Conservation (phyloP, 805 yeast genomes). For the Candida ascalaphidarum region DNA sequence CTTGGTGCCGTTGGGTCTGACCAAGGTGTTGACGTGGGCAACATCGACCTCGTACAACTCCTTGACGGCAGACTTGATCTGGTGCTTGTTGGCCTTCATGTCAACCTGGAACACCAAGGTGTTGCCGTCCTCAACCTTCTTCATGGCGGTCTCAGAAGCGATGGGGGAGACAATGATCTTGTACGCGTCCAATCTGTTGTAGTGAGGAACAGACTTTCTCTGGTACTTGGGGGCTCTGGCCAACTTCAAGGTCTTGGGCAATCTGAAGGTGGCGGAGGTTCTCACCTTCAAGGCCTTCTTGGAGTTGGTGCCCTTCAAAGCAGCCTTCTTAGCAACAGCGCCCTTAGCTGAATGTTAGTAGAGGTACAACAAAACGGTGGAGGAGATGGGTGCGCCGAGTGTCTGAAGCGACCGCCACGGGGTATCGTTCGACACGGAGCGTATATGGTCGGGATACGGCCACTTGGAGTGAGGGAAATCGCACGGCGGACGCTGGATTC, state of each 20-base stretch:
- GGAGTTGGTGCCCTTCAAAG: constrained; percentile 92
- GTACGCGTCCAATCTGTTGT: constrained; percentile 94
- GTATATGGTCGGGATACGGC: no score
- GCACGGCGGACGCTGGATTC: no score
- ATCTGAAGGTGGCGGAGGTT: constrained; percentile 91
- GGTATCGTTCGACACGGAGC: no score
- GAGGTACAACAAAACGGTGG: not conserved
- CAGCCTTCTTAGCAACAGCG: constrained; percentile 97
- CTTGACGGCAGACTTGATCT: constrained; percentile 97
- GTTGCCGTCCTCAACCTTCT: constrained; percentile 99
- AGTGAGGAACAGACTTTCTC: constrained; percentile 93
- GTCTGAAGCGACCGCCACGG: no score
- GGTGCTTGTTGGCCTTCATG: constrained; percentile 95
- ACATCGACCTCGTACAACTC: constrained; percentile 97
- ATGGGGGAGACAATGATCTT: constrained; percentile 90
- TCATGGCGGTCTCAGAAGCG: constrained; percentile 98
- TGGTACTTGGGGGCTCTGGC: constrained; percentile 94
- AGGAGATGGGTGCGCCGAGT: no score
- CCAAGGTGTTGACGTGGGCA: constrained; percentile 87
- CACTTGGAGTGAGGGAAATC: no score
- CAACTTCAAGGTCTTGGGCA: constrained; percentile 94
- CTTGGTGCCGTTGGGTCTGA: constrained; percentile 99
- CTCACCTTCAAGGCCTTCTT: constrained; percentile 88
- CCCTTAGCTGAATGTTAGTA: constrained; percentile 61
- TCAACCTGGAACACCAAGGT: constrained; percentile 98